Evolutionary conservation across 2,329 filamentous ascomycete genomes (phyloP), one percentile per base, ranked within the genome.

Genomic region (Aspergillus fructus): DNA sequence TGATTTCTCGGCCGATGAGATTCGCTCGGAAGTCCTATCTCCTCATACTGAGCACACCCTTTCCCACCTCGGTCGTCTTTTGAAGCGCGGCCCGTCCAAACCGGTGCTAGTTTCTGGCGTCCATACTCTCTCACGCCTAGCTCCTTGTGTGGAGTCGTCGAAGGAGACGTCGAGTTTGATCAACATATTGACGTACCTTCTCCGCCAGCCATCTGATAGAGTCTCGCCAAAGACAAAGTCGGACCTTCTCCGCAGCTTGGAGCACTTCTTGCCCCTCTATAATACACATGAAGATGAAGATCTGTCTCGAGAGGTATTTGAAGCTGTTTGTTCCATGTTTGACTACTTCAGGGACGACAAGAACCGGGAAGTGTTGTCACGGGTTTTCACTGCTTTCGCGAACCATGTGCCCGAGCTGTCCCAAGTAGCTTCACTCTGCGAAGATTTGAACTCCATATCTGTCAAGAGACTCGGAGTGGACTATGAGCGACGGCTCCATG

Each of bases 161-260:
- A 59, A 66, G 48, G 74, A 94, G 66, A 87, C 90, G 15, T 84
- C 85, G n/a, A 87, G 88, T 46, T 82, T 97, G 56, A 85, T 96
- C 39, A 85, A 88, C 59, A 91, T 96, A 49, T 88, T 89, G 1
- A 87, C 88, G 9, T 93, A 89, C 71, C 81, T 97, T 37, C 83
- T 97, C 33, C 86, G 89, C 61, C 92, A 96, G 66, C 92, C 93
- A n/a, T 85, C 89, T 23, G 87, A 90, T 60, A 83, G 88, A 53
- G 91, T 97, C 34, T 93, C 84, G 62, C 90, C 91, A 0, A 90
- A 86, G 66, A 89, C 89, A 7, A 97, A 97, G 77, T 85, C 89
- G 6, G 86, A 88, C 19, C 81, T 99, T 34, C 78, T 99, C 39
- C 82, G 87, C 45, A 90, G 96, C 51, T 77, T 97, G 17, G 86